A percentile compares a stretch with the other conserved stretches of the same genome.
These are phyloP conservation scores for Rutstroemia sp. DNA, from an alignment of 2,329 filamentous ascomycete species.

Conservation along the genomic window DNA sequence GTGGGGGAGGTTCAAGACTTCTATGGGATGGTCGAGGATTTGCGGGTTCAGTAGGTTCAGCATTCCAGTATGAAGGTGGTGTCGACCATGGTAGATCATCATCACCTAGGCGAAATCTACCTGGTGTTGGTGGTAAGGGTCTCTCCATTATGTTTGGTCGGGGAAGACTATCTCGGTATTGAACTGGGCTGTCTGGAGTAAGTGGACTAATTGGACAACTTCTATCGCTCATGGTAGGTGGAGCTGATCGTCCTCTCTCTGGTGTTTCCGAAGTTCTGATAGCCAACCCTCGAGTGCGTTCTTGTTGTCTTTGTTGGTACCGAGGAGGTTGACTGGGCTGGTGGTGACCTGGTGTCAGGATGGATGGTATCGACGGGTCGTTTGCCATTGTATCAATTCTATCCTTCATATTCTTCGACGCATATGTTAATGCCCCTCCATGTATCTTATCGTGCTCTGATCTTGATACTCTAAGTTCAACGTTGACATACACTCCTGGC, in stretches of 20 bases:
- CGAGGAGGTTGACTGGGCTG: neutral
- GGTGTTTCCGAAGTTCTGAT: slow-evolving; percentile 4
- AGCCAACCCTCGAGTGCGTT: slow-evolving; percentile 9
- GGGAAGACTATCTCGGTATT: slow-evolving; percentile 10
- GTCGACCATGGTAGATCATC: slow-evolving; percentile 28
- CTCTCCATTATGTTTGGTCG: neutral
- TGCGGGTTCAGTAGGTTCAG: neutral
- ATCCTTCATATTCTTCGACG: slow-evolving; percentile 23
- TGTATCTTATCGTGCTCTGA: slow-evolving; percentile 18
- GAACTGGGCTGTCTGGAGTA: slow-evolving; percentile 16
- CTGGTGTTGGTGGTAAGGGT: slow-evolving; percentile 26
- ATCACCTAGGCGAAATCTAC: slow-evolving; percentile 28
- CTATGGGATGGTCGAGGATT: neutral
- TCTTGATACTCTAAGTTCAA: slow-evolving; percentile 26
- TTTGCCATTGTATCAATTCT: slow-evolving; percentile 2
- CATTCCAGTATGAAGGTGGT: slow-evolving; percentile 22
- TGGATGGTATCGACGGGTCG: slow-evolving; percentile 5
- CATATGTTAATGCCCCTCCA: slow-evolving; percentile 21
- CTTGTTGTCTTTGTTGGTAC: slow-evolving; percentile 3
- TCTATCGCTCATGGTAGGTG: slow-evolving; percentile 20
- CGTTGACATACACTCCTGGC: slow-evolving; percentile 24
- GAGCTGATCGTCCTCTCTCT: slow-evolving; percentile 24
- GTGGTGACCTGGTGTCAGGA: neutral
- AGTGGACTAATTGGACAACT: slow-evolving; percentile 11
- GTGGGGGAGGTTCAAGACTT: neutral